phyloP scores from a whole-genome alignment of 768 basidiomycete genomes.

The Russula virescens region DNA sequence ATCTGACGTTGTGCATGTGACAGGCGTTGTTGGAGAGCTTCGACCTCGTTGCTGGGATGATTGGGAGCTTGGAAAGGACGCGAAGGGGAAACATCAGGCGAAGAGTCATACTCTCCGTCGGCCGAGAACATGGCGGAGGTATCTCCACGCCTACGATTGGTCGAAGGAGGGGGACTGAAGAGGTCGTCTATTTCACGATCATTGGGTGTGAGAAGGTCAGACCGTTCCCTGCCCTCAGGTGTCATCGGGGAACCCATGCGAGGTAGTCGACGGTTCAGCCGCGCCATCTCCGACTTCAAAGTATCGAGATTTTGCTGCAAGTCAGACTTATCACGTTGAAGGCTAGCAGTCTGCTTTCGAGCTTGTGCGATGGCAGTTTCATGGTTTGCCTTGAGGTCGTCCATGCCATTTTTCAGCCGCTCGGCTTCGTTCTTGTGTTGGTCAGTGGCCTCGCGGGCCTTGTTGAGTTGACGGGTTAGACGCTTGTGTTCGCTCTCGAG shows the following conservation, averaged over 20 bases:
- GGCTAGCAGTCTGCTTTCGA: constrained; percentile 77
- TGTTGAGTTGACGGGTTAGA: constrained; percentile 65
- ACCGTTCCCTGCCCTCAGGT: constrained; percentile 42
- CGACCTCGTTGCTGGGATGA: constrained; percentile 76
- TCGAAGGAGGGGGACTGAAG: constrained; percentile 55
- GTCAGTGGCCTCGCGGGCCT: constrained; percentile 70
- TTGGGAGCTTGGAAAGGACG: constrained; percentile 63
- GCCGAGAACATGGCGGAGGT: constrained; percentile 43
- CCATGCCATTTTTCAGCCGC: constrained; percentile 53
- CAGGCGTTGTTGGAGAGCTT: constrained; percentile 71
- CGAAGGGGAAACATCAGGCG: constrained; percentile 56
- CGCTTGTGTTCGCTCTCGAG: constrained; percentile 81
- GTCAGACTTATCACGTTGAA: constrained; percentile 90
- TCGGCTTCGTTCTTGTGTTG: constrained; percentile 84
- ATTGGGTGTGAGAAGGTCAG: constrained; percentile 46
- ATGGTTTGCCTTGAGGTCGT: constrained; percentile 82
- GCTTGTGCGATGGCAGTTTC: constrained; percentile 94
- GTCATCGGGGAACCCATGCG: constrained; percentile 71
- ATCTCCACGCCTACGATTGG: constrained; percentile 52
- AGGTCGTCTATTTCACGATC: constrained; percentile 57
- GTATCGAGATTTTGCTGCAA: constrained; percentile 75
- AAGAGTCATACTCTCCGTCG: constrained; percentile 44
- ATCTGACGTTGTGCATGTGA: constrained; percentile 87
- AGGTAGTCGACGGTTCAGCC: constrained; percentile 55
- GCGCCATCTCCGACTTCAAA: constrained; percentile 64